phyloP scores from a whole-genome alignment of 805 yeast species.

The Cyberlindnera mississippiensis region DNA sequence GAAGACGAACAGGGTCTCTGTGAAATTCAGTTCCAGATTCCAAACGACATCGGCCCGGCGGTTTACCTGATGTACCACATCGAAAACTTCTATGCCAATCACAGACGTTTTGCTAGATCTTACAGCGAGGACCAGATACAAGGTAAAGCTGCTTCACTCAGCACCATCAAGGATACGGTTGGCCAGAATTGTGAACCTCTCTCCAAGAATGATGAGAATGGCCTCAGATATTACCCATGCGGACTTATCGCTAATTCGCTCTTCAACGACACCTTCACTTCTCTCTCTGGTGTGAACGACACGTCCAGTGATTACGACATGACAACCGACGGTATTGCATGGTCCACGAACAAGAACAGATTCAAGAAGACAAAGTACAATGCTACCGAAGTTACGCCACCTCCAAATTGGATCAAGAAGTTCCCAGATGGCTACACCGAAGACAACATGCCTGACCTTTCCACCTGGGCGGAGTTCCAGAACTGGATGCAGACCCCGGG shows the following conservation, averaged over 20 bases:
- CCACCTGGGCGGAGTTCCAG: constrained; percentile 65
- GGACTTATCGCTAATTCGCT: constrained; percentile 79
- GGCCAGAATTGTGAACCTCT: constrained; percentile 64
- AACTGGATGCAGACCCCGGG: constrained; percentile 89
- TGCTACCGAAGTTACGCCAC: constrained; percentile 65
- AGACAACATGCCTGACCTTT: constrained; percentile 64
- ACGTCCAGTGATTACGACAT: constrained; percentile 41
- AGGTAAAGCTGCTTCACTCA: constrained; percentile 63
- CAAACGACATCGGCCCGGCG: constrained; percentile 68
- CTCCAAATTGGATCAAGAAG: constrained; percentile 74
- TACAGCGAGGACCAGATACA: constrained; percentile 81
- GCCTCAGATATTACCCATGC: constrained; percentile 72
- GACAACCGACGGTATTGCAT: constrained; percentile 57
- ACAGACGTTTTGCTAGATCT: constrained; percentile 87
- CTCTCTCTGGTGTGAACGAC: constrained; percentile 33
- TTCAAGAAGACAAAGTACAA: constrained; percentile 62
- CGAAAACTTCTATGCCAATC: constrained; percentile 91
- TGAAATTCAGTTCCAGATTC: constrained; percentile 67
- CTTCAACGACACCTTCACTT: constrained; percentile 70
- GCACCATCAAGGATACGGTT: constrained; percentile 44
- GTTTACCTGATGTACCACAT: constrained; percentile 74
- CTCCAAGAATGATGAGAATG: constrained; percentile 41
- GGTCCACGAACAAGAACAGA: constrained; percentile 64
- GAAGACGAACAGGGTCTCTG: constrained; percentile 56
- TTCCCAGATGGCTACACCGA: constrained; percentile 74